These are phyloP conservation scores for Pistacia integerrima DNA, from an alignment of 345 rosid genomes.

Conservation along the genomic window DNA sequence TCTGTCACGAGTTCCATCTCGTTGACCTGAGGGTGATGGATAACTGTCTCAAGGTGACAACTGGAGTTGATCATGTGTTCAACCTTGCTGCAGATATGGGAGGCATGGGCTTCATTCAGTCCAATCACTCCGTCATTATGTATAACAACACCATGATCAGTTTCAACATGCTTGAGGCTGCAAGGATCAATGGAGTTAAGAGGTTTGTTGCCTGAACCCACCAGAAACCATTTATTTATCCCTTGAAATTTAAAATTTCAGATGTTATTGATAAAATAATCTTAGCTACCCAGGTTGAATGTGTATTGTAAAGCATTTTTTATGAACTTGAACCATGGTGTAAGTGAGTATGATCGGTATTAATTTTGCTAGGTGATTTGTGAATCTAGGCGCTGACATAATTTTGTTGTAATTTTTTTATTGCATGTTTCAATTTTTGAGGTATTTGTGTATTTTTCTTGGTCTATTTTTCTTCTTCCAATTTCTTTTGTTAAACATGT, in stretches of 20 bases:
- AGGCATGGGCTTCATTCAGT: slow-evolving; percentile 97
- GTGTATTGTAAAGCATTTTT: background rate
- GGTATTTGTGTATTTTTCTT: background rate
- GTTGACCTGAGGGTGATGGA: slow-evolving; percentile 96
- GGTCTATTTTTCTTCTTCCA: background rate
- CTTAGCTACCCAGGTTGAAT: too few species aligned
- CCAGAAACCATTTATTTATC: background rate
- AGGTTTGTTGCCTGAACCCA: slow-evolving; percentile 43
- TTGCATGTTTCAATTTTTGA: background rate
- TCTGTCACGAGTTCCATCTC: slow-evolving; percentile 92
- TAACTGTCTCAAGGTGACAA: slow-evolving; percentile 77
- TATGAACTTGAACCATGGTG: background rate
- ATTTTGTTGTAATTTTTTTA: background rate
- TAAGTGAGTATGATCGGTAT: background rate
- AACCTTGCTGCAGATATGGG: slow-evolving; percentile 99
- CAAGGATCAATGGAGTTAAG: slow-evolving; percentile 83
- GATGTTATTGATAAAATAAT: too few species aligned
- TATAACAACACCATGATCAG: slow-evolving; percentile 97
- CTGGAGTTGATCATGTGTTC: slow-evolving; percentile 75
- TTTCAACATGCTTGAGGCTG: slow-evolving; percentile 95
- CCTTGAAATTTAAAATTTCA: background rate
- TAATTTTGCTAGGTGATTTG: too few species aligned
- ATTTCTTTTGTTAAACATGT: background rate
- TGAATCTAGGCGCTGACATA: background rate
- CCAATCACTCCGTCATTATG: slow-evolving; percentile 95